Base-by-base conservation (phyloP, 495 filamentous ascomycete genomes). In the Xylaria cubensis region DNA sequence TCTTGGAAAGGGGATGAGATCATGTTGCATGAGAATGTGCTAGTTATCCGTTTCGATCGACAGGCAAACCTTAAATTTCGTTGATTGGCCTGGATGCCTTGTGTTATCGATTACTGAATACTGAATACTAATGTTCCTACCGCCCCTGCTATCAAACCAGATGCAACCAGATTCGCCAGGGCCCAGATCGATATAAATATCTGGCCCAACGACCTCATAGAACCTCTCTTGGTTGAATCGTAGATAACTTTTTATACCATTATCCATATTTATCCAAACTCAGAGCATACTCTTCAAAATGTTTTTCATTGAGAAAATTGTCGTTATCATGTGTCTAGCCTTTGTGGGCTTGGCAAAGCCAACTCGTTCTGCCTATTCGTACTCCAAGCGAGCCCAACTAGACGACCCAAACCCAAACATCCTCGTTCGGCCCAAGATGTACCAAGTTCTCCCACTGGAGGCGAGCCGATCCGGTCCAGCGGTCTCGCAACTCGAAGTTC, bases 351-450 rank as follows among this genome's bases (percentile, higher is more conserved):
- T 44, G 48, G 36, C 69, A 32, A 26, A 19, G 39, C 36, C 62
- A 44, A 46, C 24, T 19, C 48, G 41, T 29, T 24, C 46, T 48
- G 3, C 36, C 9, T 4, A 9, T 21, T 26, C 65, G 36, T 7
- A 42, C 17, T 56, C n/a, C 5, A 13, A 13, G 12, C 44, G 42
- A 13, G 46, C 46, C n/a, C 65, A 41, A 21, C 13, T 21, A 9
- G n/a, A 24, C 12, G 93, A 88, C 67, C 87, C 83, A 73, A 89
- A 87, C 67, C 89, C 82, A 36, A 85, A 74, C 6, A 82, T 83
- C 13, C 81, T 84, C 17, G 87, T 86, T 36, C 80, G 83, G 66
- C 87, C 87, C 68, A 88, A 86, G 4, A 86, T 83, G 67, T 78
- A 77, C 63, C 79, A 75, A 61, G 75, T 74, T 5, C 92, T 88